Conservation (phyloP, 2,329 filamentous ascomycete genomes). For the Colletotrichum liaoningense region DNA sequence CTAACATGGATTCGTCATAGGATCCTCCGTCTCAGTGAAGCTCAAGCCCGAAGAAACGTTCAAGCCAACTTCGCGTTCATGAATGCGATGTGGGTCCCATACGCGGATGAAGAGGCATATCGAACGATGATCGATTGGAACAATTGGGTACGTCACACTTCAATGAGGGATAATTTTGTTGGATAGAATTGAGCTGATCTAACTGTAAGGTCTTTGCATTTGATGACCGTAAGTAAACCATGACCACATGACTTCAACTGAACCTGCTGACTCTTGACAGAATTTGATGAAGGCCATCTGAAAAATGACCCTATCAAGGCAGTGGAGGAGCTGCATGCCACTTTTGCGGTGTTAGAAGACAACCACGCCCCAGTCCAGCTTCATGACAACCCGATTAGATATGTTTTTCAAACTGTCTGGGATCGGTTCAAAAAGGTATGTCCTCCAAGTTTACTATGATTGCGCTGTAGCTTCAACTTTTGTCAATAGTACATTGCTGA, state of each 20-base stretch:
- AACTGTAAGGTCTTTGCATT: background rate
- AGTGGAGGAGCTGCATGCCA: background rate
- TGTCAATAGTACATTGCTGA: background rate
- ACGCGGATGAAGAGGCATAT: background rate
- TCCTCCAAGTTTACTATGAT: background rate
- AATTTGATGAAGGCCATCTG: background rate
- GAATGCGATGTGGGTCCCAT: background rate
- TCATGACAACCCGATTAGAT: background rate
- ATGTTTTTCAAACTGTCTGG: background rate
- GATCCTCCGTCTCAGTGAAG: background rate
- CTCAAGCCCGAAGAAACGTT: background rate
- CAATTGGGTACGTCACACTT: background rate
- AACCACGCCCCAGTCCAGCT: background rate
- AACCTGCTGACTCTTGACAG: background rate
- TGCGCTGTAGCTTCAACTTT: background rate
- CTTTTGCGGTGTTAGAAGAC: background rate
- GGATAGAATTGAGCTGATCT: background rate
- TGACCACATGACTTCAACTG: rapidly evolving
- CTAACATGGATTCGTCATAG: background rate
- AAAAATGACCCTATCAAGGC: background rate
- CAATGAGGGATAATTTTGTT: background rate
- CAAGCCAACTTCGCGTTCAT: background rate
- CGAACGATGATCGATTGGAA: background rate
- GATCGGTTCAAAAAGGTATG: background rate
- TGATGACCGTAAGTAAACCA: background rate